Evolutionary conservation across 139 green algal species (phyloP).

Genomic region (Zygnema cylindricum): DNA sequence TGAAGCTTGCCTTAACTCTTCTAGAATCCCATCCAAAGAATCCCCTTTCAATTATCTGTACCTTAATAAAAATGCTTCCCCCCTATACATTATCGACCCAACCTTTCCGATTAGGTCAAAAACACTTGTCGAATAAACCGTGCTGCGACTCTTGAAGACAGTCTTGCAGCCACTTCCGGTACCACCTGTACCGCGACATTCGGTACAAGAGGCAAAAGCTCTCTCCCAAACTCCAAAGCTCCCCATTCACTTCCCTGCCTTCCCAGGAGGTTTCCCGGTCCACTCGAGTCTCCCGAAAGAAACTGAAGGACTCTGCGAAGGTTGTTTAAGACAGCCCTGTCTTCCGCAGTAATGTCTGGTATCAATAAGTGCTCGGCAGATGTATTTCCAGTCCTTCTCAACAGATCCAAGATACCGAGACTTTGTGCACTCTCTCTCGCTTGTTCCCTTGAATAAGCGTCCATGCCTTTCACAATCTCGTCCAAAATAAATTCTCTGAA

Average conservation of each 20-base stretch:
- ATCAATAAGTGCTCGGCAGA: not conserved
- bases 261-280: not conserved
- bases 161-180: conserved; percentile 41
- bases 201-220: conserved; percentile 44
- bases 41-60: too few relatives aligned
- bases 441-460: conserved; percentile 87
- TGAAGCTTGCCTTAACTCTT: too few relatives aligned
- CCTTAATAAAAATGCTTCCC: too few relatives aligned
- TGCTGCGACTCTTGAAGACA: conserved; percentile 44
- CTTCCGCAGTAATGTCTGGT: conserved; percentile 37
- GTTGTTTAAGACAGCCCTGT: conserved; percentile 46
- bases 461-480: conserved; percentile 89
- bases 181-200: conserved; percentile 44
- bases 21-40: too few relatives aligned
- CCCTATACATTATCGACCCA: too few relatives aligned
- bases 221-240: conserved; percentile 22
- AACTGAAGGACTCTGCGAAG: conserved; percentile 42
- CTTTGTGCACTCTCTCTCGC: not conserved
- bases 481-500: conserved; percentile 96
- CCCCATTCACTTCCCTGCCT: not conserved
- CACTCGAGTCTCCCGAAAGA: not conserved
- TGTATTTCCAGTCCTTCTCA: not conserved
- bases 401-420: not conserved
- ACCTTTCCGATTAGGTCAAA: too few relatives aligned
- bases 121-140: conserved; percentile 55